Conservation (phyloP, 306 rosid species). For the Castanospermum australe region DNA sequence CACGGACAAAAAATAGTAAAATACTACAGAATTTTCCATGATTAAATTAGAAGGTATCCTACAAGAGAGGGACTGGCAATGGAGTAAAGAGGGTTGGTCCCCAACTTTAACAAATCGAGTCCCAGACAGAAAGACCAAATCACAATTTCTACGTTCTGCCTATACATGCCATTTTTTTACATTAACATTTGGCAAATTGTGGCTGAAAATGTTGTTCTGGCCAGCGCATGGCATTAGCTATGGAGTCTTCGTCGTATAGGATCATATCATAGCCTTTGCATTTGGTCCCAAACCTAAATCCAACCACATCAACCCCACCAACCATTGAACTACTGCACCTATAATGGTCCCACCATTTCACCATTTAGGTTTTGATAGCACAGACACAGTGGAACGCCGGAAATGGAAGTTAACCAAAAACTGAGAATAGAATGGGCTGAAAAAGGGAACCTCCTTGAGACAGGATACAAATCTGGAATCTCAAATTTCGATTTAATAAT, state of each 20-base stretch:
- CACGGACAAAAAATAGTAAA: neutral
- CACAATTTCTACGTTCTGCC: neutral
- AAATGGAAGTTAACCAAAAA: neutral
- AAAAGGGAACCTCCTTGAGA: neutral
- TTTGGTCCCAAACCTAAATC: constrained; percentile 38
- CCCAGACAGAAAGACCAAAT: neutral
- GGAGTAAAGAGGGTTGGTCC: neutral
- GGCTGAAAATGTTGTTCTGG: neutral
- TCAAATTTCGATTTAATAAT: constrained; percentile 19
- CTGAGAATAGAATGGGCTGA: neutral
- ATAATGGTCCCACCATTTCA: constrained; percentile 25
- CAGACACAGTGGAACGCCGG: neutral
- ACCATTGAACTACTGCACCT: constrained; percentile 42
- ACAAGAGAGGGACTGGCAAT: neutral
- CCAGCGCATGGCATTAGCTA: too few species aligned
- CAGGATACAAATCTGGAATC: constrained; percentile 16
- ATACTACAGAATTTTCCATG: neutral
- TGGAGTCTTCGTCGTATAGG: constrained; percentile 17
- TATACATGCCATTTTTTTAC: neutral
- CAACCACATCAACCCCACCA: constrained; percentile 33
- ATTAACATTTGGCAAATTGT: neutral
- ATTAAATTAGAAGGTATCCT: too few species aligned
- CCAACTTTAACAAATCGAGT: neutral
- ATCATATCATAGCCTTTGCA: neutral
- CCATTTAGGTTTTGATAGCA: constrained; percentile 6